A percentile compares a stretch with the other conserved stretches of the same genome.
Conservation (phyloP, 305 asterid genomes). For the Withania somnifera region DNA sequence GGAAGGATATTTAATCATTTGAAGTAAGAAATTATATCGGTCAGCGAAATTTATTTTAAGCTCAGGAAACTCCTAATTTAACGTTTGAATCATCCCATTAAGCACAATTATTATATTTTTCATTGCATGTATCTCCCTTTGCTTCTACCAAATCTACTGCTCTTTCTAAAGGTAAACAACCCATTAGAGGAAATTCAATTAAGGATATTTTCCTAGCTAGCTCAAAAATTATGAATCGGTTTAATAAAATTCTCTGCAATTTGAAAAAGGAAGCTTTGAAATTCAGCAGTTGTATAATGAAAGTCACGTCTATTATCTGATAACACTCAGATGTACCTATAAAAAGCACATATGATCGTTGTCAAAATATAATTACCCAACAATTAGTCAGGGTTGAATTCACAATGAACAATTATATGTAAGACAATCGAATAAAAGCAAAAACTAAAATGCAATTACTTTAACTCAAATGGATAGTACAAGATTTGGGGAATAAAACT, state of each 20-base stretch:
- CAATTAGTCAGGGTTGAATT: too few relatives aligned
- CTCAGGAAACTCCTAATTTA: constrained; percentile 42
- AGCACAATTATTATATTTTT: constrained; percentile 45
- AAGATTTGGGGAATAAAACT: too few relatives aligned
- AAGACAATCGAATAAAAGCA: too few relatives aligned
- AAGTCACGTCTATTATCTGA: constrained; percentile 20
- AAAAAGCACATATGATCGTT: too few relatives aligned
- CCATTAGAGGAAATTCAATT: constrained; percentile 70
- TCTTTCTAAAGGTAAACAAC: constrained; percentile 74
- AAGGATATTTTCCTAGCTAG: constrained; percentile 56
- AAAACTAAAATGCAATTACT: too few relatives aligned
- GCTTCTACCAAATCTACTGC: constrained; percentile 32
- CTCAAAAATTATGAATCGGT: constrained; percentile 46
- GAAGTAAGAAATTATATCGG: constrained; percentile 27
- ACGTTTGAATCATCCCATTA: constrained; percentile 18
- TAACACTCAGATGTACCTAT: too few relatives aligned
- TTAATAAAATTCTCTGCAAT: constrained; percentile 37
- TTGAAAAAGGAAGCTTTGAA: constrained; percentile 28
- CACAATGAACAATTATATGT: too few relatives aligned
- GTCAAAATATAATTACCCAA: too few relatives aligned
- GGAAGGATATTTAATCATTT: constrained; percentile 47
- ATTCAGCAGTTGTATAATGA: constrained; percentile 33
- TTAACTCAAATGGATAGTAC: too few relatives aligned
- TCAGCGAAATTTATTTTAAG: constrained; percentile 38
- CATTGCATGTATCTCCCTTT: constrained; percentile 34